Evolutionary conservation across 73 alveolate species (phyloP), one percentile per base, ranked within the genome.

Genomic region (Blepharisma stoltei): DNA sequence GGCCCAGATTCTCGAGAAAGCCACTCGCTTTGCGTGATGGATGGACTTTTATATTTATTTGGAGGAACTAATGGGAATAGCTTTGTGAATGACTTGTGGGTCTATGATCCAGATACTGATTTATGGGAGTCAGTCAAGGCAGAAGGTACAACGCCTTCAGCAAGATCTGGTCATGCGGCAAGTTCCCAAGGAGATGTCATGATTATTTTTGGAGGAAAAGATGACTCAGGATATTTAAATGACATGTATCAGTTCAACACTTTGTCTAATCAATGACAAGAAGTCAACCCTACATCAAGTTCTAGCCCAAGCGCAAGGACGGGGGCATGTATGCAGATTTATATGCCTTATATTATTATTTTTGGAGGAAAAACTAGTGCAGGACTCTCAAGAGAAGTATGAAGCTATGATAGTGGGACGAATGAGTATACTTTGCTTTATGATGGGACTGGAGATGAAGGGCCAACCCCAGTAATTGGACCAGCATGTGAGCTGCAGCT

Each of bases 141-240:
- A 14, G 23, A 52, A 52, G 66, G 66, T 2, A 52, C 66, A 14
- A 11, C 66, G n/a, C 66, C 66, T 52, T 52, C 66, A 52, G 23
- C 23, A 52, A 52, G 66, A 52, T 14, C 66, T 14, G 23, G 66
- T 4, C 66, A 52, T 52, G 66, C 66, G n/a, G 66, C 66, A 52
- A 4, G 66, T 52, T 52, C 66, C 0, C 66, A 52, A 14, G 66
- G 66, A 52, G 66, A 52, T 4, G 66, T 20, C n/a, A 14, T 52
- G 23, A 20, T 52, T 52, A 60, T 60, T 9, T 60, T n/a, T n/a
- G 76, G 76, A 60, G 76, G 76, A 25, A 14, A 37, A 37, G 76
- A 60, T 60, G 37, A n/a, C 1, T 21, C 55, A 21, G 76, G 76
- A 0, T 60, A 21, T 60, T 21, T n/a, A 60, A 60, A 60, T 37